These are phyloP conservation scores for Cucurbitaria berberidis DNA, from an alignment of 2,329 filamentous ascomycete genomes.

Conservation along the genomic window DNA sequence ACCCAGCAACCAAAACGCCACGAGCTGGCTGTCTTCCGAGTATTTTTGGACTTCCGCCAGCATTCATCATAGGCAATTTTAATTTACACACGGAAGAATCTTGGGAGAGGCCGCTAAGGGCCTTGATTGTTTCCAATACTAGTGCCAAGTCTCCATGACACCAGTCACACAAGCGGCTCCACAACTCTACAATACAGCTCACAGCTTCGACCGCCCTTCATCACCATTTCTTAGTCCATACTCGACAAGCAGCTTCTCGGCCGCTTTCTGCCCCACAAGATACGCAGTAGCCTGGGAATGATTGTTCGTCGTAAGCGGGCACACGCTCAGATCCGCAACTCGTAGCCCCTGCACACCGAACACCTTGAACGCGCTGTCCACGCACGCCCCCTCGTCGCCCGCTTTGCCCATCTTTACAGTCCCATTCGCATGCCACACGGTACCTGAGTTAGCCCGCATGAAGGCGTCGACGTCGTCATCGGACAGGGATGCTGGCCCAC, in stretches of 20 bases:
- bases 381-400: constrained; percentile 43
- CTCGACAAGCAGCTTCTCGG: constrained; percentile 41
- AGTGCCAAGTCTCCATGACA: too few relatives aligned
- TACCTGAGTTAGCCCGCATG: constrained; percentile 32
- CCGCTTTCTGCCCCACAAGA: constrained; percentile 42
- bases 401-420: constrained; percentile 47
- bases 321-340: constrained; percentile 49
- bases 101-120: not conserved
- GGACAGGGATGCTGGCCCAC: constrained; percentile 52
- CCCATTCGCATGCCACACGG: constrained; percentile 48
- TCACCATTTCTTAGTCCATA: constrained; percentile 30
- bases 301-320: constrained; percentile 43
- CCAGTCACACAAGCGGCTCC: too few relatives aligned
- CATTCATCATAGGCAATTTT: constrained; percentile 1
- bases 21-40: not conserved
- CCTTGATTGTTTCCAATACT: too few relatives aligned
- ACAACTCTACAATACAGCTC: not conserved
- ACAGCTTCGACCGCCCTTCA: not conserved
- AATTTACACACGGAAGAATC: not conserved
- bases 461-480: constrained; percentile 59
- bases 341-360: constrained; percentile 47
- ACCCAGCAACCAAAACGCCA: constrained; percentile 18
- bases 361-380: constrained; percentile 48
- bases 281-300: constrained; percentile 46
- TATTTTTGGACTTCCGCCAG: constrained; percentile 10